Conservation (phyloP, 805 yeast genomes). For the Ascoidea tarda region DNA sequence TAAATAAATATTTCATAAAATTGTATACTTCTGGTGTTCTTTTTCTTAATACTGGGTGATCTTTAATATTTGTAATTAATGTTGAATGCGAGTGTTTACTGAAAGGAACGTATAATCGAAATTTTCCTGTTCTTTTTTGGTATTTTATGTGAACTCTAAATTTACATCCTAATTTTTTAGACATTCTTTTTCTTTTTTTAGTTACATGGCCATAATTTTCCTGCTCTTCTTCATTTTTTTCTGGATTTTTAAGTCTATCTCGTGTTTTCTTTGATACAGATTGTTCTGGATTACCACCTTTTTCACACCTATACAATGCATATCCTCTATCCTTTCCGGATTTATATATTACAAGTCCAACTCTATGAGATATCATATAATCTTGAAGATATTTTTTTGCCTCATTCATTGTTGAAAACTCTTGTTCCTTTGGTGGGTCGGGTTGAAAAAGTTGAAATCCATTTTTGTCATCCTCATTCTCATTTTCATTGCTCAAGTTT, state of each 20-base stretch:
- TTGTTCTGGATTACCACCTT: slow-evolving; percentile 10
- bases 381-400: slow-evolving; percentile 8
- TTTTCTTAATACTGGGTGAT: slow-evolving; percentile 9
- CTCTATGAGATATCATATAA: slow-evolving; percentile 5
- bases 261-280: slow-evolving; percentile 4
- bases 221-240: background rate
- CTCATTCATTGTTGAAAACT: slow-evolving; percentile 7
- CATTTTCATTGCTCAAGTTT: background rate
- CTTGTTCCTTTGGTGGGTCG: slow-evolving; percentile 8
- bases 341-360: slow-evolving; percentile 10
- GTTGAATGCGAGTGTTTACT: slow-evolving; percentile 8
- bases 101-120: slow-evolving; percentile 6
- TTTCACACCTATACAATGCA: slow-evolving; percentile 10
- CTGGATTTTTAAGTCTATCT: background rate
- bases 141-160: slow-evolving; percentile 8
- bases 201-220: slow-evolving; percentile 1
- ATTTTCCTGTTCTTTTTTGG: slow-evolving; percentile 5
- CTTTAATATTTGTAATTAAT: slow-evolving; percentile 2
- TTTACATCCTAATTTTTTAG: slow-evolving; percentile 8
- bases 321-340: slow-evolving; percentile 11
- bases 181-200: slow-evolving; percentile 6
- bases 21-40: slow-evolving; percentile 8
- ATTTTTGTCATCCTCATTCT: background rate
- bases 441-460: background rate
- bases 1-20: slow-evolving; percentile 4